Conservation (phyloP, 768 basidiomycete species). For the Lentinus tigrinus region DNA sequence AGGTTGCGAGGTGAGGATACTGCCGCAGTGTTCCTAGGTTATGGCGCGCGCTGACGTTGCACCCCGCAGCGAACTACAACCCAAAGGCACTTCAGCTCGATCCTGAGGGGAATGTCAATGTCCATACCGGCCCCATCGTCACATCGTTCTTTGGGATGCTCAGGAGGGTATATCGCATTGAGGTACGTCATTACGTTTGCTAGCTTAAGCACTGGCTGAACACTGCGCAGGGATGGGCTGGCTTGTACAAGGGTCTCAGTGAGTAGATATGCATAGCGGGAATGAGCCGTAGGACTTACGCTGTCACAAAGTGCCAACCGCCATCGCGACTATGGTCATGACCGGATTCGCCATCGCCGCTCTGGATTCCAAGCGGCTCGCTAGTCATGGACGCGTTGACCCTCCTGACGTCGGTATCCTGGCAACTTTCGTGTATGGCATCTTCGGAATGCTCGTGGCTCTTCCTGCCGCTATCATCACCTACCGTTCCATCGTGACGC, state of each 20-base stretch:
- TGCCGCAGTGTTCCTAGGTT: too few species aligned
- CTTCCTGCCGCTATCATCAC: conserved; percentile 73
- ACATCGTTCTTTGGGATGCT: conserved; percentile 77
- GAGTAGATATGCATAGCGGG: conserved; percentile 15
- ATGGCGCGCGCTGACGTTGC: not conserved
- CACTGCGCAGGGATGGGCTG: conserved; percentile 54
- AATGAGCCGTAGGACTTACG: conserved; percentile 15
- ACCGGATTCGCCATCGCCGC: conserved; percentile 57
- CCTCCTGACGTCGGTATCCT: conserved; percentile 58
- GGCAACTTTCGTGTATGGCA: conserved; percentile 62
- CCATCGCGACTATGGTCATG: conserved; percentile 51
- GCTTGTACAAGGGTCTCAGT: conserved; percentile 82
- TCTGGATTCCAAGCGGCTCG: conserved; percentile 54
- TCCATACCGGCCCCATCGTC: conserved; percentile 73
- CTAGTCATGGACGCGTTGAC: conserved; percentile 60
- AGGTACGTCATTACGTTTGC: conserved; percentile 42
- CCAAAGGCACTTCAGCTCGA: conserved; percentile 83
- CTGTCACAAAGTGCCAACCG: conserved; percentile 43
- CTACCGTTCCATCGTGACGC: conserved; percentile 84
- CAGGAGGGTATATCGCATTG: conserved; percentile 64
- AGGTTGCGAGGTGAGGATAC: conserved; percentile 58
- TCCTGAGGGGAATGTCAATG: conserved; percentile 69
- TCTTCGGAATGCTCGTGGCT: conserved; percentile 64
- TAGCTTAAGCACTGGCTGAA: not conserved
- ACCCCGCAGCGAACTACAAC: conserved; percentile 57